Conservation (phyloP, 495 filamentous ascomycete species). For the Xylaria intraflava region DNA sequence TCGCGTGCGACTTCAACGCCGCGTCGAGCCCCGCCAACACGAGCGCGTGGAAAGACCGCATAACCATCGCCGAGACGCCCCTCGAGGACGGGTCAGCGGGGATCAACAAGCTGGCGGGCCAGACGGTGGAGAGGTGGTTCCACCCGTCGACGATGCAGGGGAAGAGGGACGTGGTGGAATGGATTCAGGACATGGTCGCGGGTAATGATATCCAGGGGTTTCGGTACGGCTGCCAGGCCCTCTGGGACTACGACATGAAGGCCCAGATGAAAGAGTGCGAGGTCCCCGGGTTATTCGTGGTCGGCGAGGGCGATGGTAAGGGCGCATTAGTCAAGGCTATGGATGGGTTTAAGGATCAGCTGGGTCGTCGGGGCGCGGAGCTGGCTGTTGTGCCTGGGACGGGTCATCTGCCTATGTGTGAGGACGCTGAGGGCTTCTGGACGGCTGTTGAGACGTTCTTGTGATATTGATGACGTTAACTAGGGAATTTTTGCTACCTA, state of each 20-base stretch:
- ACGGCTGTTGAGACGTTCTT: constrained; percentile 53
- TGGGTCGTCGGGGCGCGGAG: constrained; percentile 47
- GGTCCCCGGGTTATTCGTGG: constrained; percentile 60
- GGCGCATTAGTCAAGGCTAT: constrained; percentile 71
- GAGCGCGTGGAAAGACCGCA: constrained; percentile 69
- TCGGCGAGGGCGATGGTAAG: constrained; percentile 57
- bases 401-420: constrained; percentile 79
- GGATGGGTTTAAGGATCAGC: constrained; percentile 57
- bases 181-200: constrained; percentile 49
- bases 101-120: constrained; percentile 53
- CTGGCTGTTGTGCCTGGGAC: constrained; percentile 57
- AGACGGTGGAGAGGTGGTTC: constrained; percentile 72
- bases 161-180: constrained; percentile 46
- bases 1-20: constrained; percentile 73
- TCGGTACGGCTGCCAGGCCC: constrained; percentile 58
- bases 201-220: constrained; percentile 65
- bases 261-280: constrained; percentile 50
- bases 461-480: constrained; percentile 18
- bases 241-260: constrained; percentile 70
- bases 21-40: constrained; percentile 61
- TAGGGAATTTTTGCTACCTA: too few relatives aligned
- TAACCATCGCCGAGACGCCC: constrained; percentile 56
- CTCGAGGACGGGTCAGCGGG: constrained; percentile 40
- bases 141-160: constrained; percentile 48
- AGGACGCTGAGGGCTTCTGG: constrained; percentile 61